Evolutionary conservation across 495 filamentous ascomycete species (phyloP).

Genomic region (Podospora pseudocomata): DNA sequence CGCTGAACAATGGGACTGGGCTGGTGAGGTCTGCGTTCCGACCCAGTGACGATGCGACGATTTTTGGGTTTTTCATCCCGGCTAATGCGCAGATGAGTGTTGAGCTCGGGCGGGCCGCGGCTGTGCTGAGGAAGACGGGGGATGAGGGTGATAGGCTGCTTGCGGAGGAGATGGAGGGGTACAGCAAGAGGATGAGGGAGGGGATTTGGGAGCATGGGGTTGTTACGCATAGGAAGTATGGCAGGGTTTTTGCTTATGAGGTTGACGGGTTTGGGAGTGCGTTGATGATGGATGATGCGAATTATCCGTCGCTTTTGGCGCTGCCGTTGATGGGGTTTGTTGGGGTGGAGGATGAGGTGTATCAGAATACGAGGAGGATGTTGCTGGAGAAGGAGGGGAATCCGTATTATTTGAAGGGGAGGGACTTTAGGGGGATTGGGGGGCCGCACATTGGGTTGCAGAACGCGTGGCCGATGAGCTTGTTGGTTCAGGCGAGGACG

Average conservation of each 20-base stretch:
- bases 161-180: constrained; percentile 53
- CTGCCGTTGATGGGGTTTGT: constrained; percentile 87
- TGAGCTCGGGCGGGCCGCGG: constrained; percentile 74
- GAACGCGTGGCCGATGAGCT: constrained; percentile 96
- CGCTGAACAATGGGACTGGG: constrained; percentile 76
- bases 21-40: constrained; percentile 90
- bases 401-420: constrained; percentile 81
- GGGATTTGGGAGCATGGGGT: constrained; percentile 89
- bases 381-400: constrained; percentile 74
- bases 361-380: constrained; percentile 91
- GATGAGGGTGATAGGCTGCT: constrained; percentile 44
- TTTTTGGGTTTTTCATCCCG: constrained; percentile 91
- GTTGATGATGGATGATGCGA: constrained; percentile 96
- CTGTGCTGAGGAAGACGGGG: constrained; percentile 59
- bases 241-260: constrained; percentile 92
- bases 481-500: constrained; percentile 87
- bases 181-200: constrained; percentile 64
- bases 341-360: constrained; percentile 58
- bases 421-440: constrained; percentile 83
- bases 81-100: constrained; percentile 95
- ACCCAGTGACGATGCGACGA: constrained; percentile 97
- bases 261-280: constrained; percentile 92
- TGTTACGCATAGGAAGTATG: constrained; percentile 75
- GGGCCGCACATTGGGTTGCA: constrained; percentile 73
- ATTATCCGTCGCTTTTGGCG: constrained; percentile 84